A percentile compares a stretch with the other conserved stretches of the same genome.
These are phyloP conservation scores for Metschnikowia koreensis DNA, from an alignment of 805 yeast genomes.

Conservation along the genomic window DNA sequence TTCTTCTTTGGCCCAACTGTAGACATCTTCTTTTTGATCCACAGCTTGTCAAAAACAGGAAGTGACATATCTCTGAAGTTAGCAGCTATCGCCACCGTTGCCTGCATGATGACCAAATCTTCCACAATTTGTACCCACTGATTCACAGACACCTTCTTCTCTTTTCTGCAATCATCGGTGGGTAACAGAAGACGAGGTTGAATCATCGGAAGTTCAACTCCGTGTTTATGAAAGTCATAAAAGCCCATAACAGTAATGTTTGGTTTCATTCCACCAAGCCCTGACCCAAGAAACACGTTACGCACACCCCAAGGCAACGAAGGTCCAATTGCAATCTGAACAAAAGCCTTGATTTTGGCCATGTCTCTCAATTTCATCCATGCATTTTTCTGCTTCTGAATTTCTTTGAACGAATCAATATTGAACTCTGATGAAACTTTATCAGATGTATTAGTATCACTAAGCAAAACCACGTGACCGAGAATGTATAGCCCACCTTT, in stretches of 20 bases:
- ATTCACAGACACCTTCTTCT: conserved; percentile 61
- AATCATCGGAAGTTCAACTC: conserved; percentile 29
- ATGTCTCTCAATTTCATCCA: conserved; percentile 84
- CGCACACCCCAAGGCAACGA: conserved; percentile 92
- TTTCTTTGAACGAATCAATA: conserved; percentile 55
- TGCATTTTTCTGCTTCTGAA: conserved; percentile 69
- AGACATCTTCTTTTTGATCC: conserved; percentile 12
- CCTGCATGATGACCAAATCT: conserved; percentile 82
- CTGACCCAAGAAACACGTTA: conserved; percentile 87
- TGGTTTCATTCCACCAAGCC: conserved; percentile 98
- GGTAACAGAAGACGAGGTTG: conserved; percentile 45
- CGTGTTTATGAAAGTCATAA: conserved; percentile 58
- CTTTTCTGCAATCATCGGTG: conserved; percentile 75
- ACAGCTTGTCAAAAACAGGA: conserved; percentile 44
- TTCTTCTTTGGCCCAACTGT: conserved; percentile 22
- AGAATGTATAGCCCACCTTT: conserved; percentile 92
- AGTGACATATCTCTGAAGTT: conserved; percentile 69
- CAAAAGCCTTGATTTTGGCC: conserved; percentile 83
- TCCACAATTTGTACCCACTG: conserved; percentile 94
- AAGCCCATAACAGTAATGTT: conserved; percentile 92
- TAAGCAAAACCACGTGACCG: conserved; percentile 83
- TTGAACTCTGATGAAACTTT: conserved; percentile 27
- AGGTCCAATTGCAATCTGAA: conserved; percentile 87
- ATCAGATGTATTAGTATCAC: conserved; percentile 21
- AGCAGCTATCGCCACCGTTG: conserved; percentile 91